Evolutionary conservation across 345 rosid species (phyloP).

Genomic region (Psidium guajava): DNA sequence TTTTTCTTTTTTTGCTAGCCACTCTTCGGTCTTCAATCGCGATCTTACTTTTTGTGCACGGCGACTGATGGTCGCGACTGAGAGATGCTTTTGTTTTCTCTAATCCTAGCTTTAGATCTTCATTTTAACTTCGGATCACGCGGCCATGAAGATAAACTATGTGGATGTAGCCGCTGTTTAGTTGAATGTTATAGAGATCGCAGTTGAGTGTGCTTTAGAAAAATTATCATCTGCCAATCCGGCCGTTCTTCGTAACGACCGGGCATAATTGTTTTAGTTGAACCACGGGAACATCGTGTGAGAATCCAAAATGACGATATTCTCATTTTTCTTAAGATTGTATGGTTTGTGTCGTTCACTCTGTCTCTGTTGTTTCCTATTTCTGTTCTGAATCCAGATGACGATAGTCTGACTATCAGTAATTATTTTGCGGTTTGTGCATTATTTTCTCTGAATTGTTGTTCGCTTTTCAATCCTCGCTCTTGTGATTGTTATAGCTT

Average conservation of each 20-base stretch:
- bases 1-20: too few species aligned
- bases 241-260: background rate
- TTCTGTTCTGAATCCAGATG: background rate
- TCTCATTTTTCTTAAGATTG: background rate
- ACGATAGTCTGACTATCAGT: background rate
- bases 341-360: background rate
- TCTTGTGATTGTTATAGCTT: background rate
- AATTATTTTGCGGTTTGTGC: background rate
- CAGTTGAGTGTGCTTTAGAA: background rate
- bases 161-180: background rate
- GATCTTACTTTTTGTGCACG: background rate
- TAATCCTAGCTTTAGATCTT: background rate
- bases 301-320: background rate
- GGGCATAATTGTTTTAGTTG: background rate
- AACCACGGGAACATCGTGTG: background rate
- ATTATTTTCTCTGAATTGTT: background rate
- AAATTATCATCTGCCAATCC: background rate
- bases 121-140: background rate
- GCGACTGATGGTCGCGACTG: background rate
- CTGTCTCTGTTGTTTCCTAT: background rate
- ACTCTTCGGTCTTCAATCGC: too few species aligned
- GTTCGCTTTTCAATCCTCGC: background rate
- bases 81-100: background rate
- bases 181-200: background rate
- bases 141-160: background rate